Evolutionary conservation across 352 stramenopile species (phyloP), one percentile per base, ranked within the genome.

Genomic region (Phytopythium delawarense): DNA sequence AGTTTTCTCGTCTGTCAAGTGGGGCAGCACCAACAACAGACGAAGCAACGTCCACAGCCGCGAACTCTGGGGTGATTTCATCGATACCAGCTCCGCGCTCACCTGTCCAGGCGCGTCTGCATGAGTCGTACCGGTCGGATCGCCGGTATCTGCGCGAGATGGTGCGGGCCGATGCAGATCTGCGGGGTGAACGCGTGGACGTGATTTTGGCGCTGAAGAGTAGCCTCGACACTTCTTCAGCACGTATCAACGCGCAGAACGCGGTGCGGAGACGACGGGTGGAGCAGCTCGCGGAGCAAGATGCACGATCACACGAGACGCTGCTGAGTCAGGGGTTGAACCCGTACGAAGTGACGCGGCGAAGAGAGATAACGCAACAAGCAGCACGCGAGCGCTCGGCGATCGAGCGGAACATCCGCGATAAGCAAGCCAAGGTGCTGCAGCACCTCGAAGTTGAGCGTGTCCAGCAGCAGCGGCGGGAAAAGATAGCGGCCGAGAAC

Each of bases 311-410:
- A 18, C 88, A 87, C 49, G 70, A 87, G 32, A 68, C 75, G 52
- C 65, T 92, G 5, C 44, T 94, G 45, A 69, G 73, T 28, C 81
- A 91, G 34, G 85, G 85, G 7, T 76, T 85, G 51, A 94, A 94
- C 62, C 84, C 87, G 21, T 89, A 94, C 62, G 82, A 94, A 49
- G 79, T 89, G 4, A 66, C 79, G 2, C 84, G 87, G 35, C 65
- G 62, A 2, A 69, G 76, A 25, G 66, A 77, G 7, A 79, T 89
- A 13, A 66, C 76, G 15, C 66, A 72, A 48, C 55, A 62, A 39
- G 70, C 81, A 0, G 44, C 63, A 3, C 65, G 64, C 2, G 71
- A 91, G 40, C 78, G 79, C 0, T 49, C 57, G 8, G 54, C 64
- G 13, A 73, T 89, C 23, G 80, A 88, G 34, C 57, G 60, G 1